Evolutionary conservation across 116 monocot species (phyloP).

Genomic region (Phalaenopsis hybrid): DNA sequence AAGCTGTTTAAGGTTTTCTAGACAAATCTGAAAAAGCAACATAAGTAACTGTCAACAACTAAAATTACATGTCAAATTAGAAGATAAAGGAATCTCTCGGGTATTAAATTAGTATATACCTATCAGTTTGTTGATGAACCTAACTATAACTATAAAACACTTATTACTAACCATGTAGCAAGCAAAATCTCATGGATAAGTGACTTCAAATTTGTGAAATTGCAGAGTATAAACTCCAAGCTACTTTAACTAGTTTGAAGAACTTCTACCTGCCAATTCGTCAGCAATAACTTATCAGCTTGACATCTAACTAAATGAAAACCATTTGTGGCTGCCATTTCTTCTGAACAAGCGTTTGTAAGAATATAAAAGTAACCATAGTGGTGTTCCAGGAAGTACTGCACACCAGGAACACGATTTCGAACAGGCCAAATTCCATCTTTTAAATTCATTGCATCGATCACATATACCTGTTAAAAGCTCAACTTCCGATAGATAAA

Average conservation of each 20-base stretch:
- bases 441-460: constrained; percentile 49
- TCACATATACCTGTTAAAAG: constrained; percentile 71
- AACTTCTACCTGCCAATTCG: constrained; percentile 59
- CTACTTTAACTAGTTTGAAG: not conserved
- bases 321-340: constrained; percentile 20
- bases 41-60: not conserved
- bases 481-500: constrained; percentile 13
- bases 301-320: constrained; percentile 74
- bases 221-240: not conserved
- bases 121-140: not conserved
- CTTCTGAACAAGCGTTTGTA: constrained; percentile 63
- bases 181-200: not conserved
- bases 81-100: not conserved
- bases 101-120: not conserved
- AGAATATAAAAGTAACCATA: constrained; percentile 87
- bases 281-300: constrained; percentile 37
- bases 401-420: constrained; percentile 64
- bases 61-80: not conserved
- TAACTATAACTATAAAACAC: not conserved
- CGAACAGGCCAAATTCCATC: constrained; percentile 46
- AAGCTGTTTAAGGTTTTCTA: not conserved
- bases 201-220: not conserved
- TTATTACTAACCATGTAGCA: not conserved
- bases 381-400: constrained; percentile 96
- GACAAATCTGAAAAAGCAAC: not conserved